Evolutionary conservation across 305 asterid genomes (phyloP), one percentile per base, ranked within the genome.

Genomic region (Salvia sclarea): DNA sequence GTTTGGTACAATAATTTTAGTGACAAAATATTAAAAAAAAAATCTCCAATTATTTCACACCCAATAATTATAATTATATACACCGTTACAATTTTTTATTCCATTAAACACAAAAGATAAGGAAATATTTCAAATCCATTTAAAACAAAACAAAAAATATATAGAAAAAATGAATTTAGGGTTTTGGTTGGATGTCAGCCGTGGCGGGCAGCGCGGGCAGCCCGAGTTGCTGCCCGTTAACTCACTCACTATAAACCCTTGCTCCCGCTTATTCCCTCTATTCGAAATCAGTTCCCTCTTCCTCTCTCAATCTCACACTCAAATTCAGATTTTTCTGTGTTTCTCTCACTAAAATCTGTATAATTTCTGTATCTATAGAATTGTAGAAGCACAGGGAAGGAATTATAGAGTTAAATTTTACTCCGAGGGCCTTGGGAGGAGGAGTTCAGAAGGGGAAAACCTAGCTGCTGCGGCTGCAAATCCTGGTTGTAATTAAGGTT

Each of bases 181-280:
- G 78, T 77, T 73, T 68, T 62, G 49, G 70, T 68, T 62, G 49
- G 70, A 48, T 33, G 64, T 22, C 56, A 63, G 65, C 52, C 18
- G 60, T 12, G 55, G 9, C 68, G 81, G 78, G 72, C 76, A 77
- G 22, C 25, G 11, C 72, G 69, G 78, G 78, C 75, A 72, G 49
- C 47, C 41, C 35, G 48, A 31, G 50, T 21, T 54, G 64, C 69
- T 73, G 66, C 76, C 81, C 76, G 75, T 53, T 60, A 52, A 35
- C 24, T 64, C 44, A 31, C 8, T 67, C 80, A 22, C 44, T 69
- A 63, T 69, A 70, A 62, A 61, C 54, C 66, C 58, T 53, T 64
- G 66, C 83, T 79, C 83, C 83, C 83, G 83, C 83, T 79, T 79
- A 25, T 79, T 75, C 78, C 57, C 33, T 62, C 43, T 16, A 68